These are phyloP conservation scores for Starmerella apis DNA, from an alignment of 805 yeast species.

Conservation along the genomic window DNA sequence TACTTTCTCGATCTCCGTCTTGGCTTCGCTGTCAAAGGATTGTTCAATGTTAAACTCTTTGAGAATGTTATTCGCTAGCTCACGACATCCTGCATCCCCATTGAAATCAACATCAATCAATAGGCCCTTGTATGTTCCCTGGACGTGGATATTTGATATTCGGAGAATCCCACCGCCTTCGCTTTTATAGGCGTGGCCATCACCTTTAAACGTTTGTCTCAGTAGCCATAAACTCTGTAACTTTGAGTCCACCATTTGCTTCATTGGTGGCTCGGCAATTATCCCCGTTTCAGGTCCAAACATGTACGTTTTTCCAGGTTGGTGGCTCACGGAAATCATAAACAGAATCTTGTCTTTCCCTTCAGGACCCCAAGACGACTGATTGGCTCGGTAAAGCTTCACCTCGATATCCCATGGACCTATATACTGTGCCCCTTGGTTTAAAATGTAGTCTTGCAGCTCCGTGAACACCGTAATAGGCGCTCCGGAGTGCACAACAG, in stretches of 20 bases:
- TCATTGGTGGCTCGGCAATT: conserved; percentile 35
- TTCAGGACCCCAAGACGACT: conserved; percentile 32
- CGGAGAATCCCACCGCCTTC: conserved; percentile 42
- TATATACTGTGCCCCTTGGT: conserved; percentile 49
- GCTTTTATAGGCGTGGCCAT: conserved; percentile 56
- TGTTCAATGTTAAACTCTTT: conserved; percentile 7
- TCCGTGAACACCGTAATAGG: conserved; percentile 43
- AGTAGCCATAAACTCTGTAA: conserved; percentile 60
- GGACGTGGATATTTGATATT: conserved; percentile 61
- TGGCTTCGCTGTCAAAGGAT: conserved; percentile 1
- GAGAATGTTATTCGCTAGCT: conserved; percentile 11
- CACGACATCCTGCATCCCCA: conserved; percentile 19
- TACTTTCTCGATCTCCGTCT: conserved; percentile 8
- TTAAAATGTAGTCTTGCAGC: conserved; percentile 60
- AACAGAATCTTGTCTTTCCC: conserved; percentile 23
- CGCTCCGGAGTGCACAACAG: conserved; percentile 18
- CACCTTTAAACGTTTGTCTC: conserved; percentile 62
- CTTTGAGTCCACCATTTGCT: conserved; percentile 44
- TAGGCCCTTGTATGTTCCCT: conserved; percentile 64
- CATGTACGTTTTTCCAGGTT: conserved; percentile 28
- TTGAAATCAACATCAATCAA: conserved; percentile 42
- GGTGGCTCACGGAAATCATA: conserved; percentile 29
- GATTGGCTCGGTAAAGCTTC: conserved; percentile 55
- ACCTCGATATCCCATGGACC: conserved; percentile 64
- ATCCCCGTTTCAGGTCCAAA: conserved; percentile 32